Evolutionary conservation across 768 basidiomycete genomes (phyloP), one percentile per base, ranked within the genome.

Genomic region (Podaxis sp.): DNA sequence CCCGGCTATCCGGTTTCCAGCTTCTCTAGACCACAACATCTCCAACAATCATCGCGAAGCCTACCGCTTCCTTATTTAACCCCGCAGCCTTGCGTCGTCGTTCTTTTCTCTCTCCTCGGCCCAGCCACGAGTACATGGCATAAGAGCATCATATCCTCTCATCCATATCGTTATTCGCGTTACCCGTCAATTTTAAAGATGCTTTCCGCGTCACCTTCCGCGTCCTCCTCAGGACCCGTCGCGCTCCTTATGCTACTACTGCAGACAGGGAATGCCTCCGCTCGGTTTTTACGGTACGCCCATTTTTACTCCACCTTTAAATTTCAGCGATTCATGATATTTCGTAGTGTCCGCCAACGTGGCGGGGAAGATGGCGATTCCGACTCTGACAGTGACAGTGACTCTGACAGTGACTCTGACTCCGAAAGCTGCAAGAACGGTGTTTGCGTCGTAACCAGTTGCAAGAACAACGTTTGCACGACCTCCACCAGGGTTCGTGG

Each of bases 371-470:
- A 61, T 47, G 47, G 56, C 17, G 55, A 53, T n/a, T 62, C 60
- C 3, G 64, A 63, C 51, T 57, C 52, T 51, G 61, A 63, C 61
- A 52, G 52, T n/a, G 64, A 63, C 55, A 41, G 58, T 17, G 57
- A 63, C 55, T 55, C 57, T 8, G 61, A n/a, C n/a, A n/a, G n/a
- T n/a, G n/a, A 65, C 55, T 25, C 51, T 25, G 57, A 59, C 49
- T 62, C 65, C 36, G 43, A 59, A 36, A 61, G 53, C 27, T 62
- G 61, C 55, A 55, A 22, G 6, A 47, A 29, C 9, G 47, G 47
- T 12, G 61, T 60, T 11, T 60, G 59, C 24, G 53, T 36, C 2
- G 41, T 43, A 17, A 61, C 55, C 29, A 40, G 54, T 27, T 60
- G 61, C 60, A 43, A 43, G n/a, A 49, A 41, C 6, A 57, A 58